Evolutionary conservation across 2,329 filamentous ascomycete species (phyloP).

Genomic region (Elsinoe arachidis): DNA sequence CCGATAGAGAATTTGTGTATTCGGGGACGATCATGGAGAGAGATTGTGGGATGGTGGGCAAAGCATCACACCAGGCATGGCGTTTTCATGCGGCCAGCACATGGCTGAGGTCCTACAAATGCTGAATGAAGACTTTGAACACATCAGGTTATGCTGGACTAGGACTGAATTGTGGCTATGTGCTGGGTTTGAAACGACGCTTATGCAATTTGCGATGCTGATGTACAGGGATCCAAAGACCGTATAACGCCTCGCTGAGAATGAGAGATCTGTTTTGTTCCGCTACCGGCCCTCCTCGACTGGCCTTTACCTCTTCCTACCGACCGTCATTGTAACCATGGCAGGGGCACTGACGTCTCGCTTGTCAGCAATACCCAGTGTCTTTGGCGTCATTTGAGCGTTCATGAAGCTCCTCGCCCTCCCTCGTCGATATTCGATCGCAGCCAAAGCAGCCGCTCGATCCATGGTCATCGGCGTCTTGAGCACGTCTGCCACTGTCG

Average conservation of each 20-base stretch:
- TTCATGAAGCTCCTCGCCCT: constrained; percentile 61
- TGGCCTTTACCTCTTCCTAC: constrained; percentile 11
- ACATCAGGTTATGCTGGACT: neutral
- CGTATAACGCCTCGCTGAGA: constrained; percentile 6
- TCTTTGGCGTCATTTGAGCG: constrained; percentile 52
- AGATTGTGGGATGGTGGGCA: constrained; percentile 11
- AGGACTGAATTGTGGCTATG: neutral
- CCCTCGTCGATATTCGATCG: constrained; percentile 64
- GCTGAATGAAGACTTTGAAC: constrained; percentile 13
- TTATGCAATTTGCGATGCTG: constrained; percentile 2
- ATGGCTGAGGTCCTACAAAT: constrained; percentile 8
- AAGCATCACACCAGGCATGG: constrained; percentile 15
- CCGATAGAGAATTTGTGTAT: constrained; percentile 62
- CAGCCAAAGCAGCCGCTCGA: constrained; percentile 65
- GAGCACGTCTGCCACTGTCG: constrained; percentile 30
- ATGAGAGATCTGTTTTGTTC: neutral
- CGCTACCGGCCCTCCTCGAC: neutral
- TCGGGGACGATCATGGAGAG: constrained; percentile 2
- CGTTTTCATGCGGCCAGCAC: constrained; percentile 10
- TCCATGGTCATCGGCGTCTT: constrained; percentile 30
- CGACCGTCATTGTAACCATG: constrained; percentile 13
- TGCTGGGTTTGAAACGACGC: neutral
- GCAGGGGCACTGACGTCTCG: constrained; percentile 40
- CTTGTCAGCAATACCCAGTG: constrained; percentile 45
- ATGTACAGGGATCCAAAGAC: constrained; percentile 4